Base-by-base conservation (phyloP, 2,329 filamentous ascomycete genomes). In the Apiospora hydei region DNA sequence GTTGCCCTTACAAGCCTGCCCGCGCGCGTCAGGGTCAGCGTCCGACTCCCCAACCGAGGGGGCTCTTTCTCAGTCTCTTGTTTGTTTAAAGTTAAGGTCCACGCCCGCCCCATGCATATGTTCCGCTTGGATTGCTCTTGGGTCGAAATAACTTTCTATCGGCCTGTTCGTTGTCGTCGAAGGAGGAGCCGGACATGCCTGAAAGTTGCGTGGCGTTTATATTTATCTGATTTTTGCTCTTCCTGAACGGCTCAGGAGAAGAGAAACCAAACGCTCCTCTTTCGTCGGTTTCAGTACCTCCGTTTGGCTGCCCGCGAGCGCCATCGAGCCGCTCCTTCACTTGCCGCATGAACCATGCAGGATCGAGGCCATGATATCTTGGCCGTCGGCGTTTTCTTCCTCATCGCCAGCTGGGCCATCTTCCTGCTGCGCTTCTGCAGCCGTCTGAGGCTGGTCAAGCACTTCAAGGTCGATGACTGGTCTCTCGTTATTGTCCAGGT, bases 361-460 rank as follows among this genome's bases (percentile, higher is more conserved):
- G 57, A 64, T 64, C 57, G 57, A 13, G 57, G 57, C 34, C 57
- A n/a, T 13, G 57, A 64, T 18, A 41, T 64, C n/a, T 4, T 41
- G 57, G 57, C 57, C 57, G 57, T 64, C 34, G 57, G 34, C 30
- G 57, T 64, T 18, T n/a, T 64, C 57, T 68, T 68, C 13, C 66
- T 68, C n/a, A 47, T 10, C 41, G 26, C 66, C 41, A 68, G 66
- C 26, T 68, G 66, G 66, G 43, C 26, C 24, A 34, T 47, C 41
- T 68, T 67, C 21, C 13, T 43, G 38, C 64, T 67, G 13, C 64
- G 64, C 64, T 26, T 67, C 10, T 67, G 16, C 43, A 44, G 41
- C 13, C 64, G 64, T 8, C 43, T 43, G 3, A 26, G 38, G 21
- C 41, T 46, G 64, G n/a, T 67, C 8, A 67, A 46, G 26, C 64